Evolutionary conservation across 306 rosid genomes (phyloP), one percentile per base, ranked within the genome.

Genomic region (Oxytropis ochrocephala): DNA sequence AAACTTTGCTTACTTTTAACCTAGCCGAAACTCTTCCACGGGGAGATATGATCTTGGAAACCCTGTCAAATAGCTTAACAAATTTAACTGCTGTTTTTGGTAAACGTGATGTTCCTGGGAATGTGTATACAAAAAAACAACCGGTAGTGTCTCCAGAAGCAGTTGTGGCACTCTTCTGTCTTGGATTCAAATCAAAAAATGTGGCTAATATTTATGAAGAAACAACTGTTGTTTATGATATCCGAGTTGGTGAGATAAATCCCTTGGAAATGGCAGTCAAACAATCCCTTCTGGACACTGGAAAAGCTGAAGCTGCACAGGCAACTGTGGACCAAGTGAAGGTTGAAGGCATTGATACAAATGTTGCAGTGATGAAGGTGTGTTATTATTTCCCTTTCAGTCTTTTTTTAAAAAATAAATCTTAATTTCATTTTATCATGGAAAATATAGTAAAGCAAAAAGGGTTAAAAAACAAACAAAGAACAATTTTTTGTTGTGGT

Each of bases 321-420:
- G 97, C 91, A 67, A 87, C 96, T 2, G 95, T 94, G 64, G 89
- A 91, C 82, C 86, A 81, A 72, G 92, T 94, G 81, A 94, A 91
- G 87, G 96, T 94, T 75, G 99, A 91, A 74, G 97, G 99, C 53
- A 88, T 94, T 65, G 99, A 91, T 75, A 91, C 96, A 66, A 94
- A 94, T 84, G 68, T 88, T 72, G 97, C 97, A 72, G 86, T 91
- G 44, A 94, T 94, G 99, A 88, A 94, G 99, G 99, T 94, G 19
- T 71, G 43, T 48, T 66, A 27, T 75, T 55, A 80, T 72, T 70
- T 71, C 58, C 49, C 53, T 58, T 63, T 50, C 72, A 9, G 52
- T 63, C 18, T 30, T 78, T 63, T 29, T 8, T 1, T 44, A 67
- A 67, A 69, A 76, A 24, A 10, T 24, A 70, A 67, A 48, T 53